These are phyloP conservation scores for Thraustotheca clavata DNA, from an alignment of 352 stramenopile genomes.

Conservation along the genomic window DNA sequence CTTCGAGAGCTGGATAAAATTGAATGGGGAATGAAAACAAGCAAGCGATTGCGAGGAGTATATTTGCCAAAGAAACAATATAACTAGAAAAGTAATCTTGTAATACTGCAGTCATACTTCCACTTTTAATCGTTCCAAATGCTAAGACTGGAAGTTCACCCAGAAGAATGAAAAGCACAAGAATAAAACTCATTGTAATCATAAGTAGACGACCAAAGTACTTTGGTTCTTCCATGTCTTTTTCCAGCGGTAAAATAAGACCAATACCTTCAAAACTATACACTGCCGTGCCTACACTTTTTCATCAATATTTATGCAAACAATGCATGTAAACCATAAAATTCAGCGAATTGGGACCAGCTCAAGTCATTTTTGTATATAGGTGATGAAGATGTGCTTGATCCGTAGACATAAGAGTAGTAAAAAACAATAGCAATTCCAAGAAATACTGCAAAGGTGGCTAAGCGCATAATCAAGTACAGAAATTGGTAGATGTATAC, in stretches of 20 bases:
- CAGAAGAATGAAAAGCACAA: constrained; percentile 69
- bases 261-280: constrained; percentile 80
- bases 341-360: constrained; percentile 45
- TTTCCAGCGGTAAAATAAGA: constrained; percentile 66
- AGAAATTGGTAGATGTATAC: constrained; percentile 22
- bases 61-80: constrained; percentile 56
- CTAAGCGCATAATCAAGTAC: constrained; percentile 24
- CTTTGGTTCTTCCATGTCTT: constrained; percentile 54
- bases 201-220: constrained; percentile 48
- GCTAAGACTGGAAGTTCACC: constrained; percentile 56
- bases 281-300: constrained; percentile 44
- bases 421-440: constrained; percentile 78
- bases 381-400: constrained; percentile 28
- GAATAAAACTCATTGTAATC: constrained; percentile 51
- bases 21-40: constrained; percentile 74
- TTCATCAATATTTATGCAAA: neutral
- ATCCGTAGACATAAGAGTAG: constrained; percentile 59
- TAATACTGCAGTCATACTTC: constrained; percentile 70
- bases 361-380: constrained; percentile 22
- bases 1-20: constrained; percentile 67
- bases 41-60: constrained; percentile 61
- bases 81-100: constrained; percentile 61
- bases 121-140: constrained; percentile 60
- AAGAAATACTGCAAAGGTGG: constrained; percentile 49
- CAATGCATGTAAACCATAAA: constrained; percentile 36